Evolutionary conservation across 768 basidiomycete species (phyloP), one percentile per base, ranked within the genome.

Genomic region (Hericium rajendrae): DNA sequence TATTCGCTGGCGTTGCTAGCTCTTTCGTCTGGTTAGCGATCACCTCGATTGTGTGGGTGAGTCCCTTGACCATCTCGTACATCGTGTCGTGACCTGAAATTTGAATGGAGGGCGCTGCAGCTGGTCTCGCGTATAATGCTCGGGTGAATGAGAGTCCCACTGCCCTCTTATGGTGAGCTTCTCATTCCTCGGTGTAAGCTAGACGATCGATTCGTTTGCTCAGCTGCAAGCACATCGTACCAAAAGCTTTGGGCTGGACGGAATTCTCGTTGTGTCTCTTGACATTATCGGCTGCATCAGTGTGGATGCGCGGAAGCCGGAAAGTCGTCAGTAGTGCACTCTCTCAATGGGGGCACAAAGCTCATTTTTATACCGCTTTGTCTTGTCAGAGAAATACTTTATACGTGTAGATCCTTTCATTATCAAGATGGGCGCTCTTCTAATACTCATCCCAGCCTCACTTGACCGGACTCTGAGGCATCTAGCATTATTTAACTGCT

Each of bases 221-320:
- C 28, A 39, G 86, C 81, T 62, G 91, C 89, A 70, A 76, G 85
- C 61, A 83, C 88, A 67, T 80, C 80, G 2, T 71, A 4, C 82
- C 88, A 6, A 85, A 86, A 68, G 83, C 83, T 1, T 66, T 90
- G 15, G 86, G 85, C 4, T 90, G 88, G 88, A 80, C 84, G 52
- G 86, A 88, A 61, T 83, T 88, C 59, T 78, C 76, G 6, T 67
- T 91, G 18, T 84, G 84, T 64, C 55, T 75, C 11, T 55, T 83
- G 59, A 81, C 85, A 6, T 68, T 86, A 46, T 54, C 77, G 4
- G 74, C 76, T 37, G 85, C 86, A 12, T 76, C 81, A 48, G 66
- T 76, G 62, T 81, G 79, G 80, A 67, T 80, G 64, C 71, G 72
- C 13, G 38, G 39, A 13, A 41, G 55, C 43, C 5, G 5, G n/a